A percentile compares a stretch with the other conserved stretches of the same genome.
Evolutionary conservation across 176 grass and related monocot genomes (phyloP).

Genomic region (Oryza brachyantha): DNA sequence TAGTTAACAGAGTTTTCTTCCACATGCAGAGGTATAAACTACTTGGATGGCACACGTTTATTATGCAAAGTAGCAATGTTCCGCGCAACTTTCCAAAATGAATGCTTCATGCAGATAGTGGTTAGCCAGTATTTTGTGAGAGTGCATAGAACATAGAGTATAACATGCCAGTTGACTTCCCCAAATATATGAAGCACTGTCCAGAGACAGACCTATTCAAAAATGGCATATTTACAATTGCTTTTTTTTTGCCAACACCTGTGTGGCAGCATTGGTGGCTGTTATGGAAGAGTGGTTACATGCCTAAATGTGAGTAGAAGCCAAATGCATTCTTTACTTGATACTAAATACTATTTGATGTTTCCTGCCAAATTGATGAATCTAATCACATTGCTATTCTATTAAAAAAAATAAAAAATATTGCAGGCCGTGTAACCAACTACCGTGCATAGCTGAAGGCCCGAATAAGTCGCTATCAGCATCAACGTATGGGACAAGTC

Average conservation of each 20-base stretch:
- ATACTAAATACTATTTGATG: background rate
- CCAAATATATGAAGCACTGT: background rate
- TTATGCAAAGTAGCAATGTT: slow-evolving; percentile 5
- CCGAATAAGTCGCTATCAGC: slow-evolving; percentile 15
- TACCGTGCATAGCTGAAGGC: background rate
- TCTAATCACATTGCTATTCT: background rate
- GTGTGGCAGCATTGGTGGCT: background rate
- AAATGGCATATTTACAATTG: background rate
- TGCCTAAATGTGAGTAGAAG: background rate
- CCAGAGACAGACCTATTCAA: background rate
- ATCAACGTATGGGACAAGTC: background rate
- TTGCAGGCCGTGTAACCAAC: background rate
- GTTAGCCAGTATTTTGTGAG: background rate
- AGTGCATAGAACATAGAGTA: background rate
- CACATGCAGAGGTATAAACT: background rate
- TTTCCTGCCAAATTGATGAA: background rate
- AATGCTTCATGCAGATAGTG: background rate
- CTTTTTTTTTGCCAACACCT: background rate
- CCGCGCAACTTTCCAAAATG: background rate
- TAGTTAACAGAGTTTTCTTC: background rate
- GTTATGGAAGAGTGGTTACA: slow-evolving; percentile 3
- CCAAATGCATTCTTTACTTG: background rate
- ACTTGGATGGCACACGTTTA: background rate
- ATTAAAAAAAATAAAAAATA: background rate
- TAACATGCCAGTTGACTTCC: background rate